Evolutionary conservation across 2,329 filamentous ascomycete genomes (phyloP).

Genomic region (Penicillium sp.): DNA sequence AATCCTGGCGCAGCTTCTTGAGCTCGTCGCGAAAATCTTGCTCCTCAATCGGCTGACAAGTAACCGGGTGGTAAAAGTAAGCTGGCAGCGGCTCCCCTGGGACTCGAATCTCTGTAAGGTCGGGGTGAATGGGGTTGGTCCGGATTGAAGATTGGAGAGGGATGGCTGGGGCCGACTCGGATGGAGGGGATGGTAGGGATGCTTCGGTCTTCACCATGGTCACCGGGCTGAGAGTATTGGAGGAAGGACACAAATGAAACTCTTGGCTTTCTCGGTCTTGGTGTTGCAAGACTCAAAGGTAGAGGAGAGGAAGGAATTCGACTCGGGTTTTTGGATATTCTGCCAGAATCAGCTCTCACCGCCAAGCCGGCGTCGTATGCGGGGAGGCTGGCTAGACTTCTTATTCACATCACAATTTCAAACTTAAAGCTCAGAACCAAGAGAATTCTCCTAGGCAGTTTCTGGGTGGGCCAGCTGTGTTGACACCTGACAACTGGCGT

Average conservation of each 20-base stretch:
- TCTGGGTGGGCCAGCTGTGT: slow-evolving; percentile 5
- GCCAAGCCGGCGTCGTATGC: slow-evolving; percentile 13
- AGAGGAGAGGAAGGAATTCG: neutral
- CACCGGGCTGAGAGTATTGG: neutral
- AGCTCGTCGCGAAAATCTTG: slow-evolving; percentile 30
- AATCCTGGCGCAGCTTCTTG: slow-evolving; percentile 35
- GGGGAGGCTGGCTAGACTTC: slow-evolving; percentile 12
- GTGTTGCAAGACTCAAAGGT: neutral
- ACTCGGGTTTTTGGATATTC: slow-evolving; percentile 9
- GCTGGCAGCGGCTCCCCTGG: slow-evolving; percentile 32
- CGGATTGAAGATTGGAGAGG: slow-evolving; percentile 36
- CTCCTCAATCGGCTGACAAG: slow-evolving; percentile 34
- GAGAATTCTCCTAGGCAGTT: slow-evolving; percentile 5
- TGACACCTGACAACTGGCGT: slow-evolving; percentile 1
- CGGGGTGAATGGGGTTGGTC: slow-evolving; percentile 38
- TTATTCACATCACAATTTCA: slow-evolving; percentile 6
- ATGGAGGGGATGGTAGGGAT: slow-evolving; percentile 34
- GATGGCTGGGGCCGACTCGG: slow-evolving; percentile 28
- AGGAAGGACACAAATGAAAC: neutral
- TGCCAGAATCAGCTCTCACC: slow-evolving; percentile 17
- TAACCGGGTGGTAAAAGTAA: slow-evolving; percentile 38
- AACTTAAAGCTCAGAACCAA: slow-evolving; percentile 1
- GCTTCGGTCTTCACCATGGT: slow-evolving; percentile 26
- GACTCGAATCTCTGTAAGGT: slow-evolving; percentile 39
- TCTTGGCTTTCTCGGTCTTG: neutral